A percentile compares a stretch with the other conserved stretches of the same genome.
Evolutionary conservation across 805 yeast genomes (phyloP).

Genomic region (Limtongia smithiae): DNA sequence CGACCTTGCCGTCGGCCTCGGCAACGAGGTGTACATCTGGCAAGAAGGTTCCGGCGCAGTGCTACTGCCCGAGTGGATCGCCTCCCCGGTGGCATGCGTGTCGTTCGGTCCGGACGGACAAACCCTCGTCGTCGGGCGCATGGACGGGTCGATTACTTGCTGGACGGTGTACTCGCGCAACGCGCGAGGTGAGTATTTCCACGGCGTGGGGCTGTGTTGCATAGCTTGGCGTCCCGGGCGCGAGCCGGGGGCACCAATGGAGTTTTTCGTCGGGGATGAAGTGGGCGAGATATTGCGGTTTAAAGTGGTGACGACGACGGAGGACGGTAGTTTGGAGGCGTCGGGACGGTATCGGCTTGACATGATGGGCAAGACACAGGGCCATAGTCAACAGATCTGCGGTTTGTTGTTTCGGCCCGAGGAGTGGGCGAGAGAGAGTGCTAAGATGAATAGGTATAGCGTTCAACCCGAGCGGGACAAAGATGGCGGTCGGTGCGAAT

Average conservation of each 20-base stretch:
- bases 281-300: constrained; percentile 28
- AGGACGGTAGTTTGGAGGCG: neutral
- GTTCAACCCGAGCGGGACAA: constrained; percentile 49
- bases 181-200: constrained; percentile 21
- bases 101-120: constrained; percentile 54
- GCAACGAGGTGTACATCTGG: constrained; percentile 60
- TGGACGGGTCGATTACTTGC: constrained; percentile 51
- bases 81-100: constrained; percentile 37
- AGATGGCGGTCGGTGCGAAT: constrained; percentile 78
- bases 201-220: constrained; percentile 29
- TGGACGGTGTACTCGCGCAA: constrained; percentile 36
- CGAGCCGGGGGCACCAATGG: neutral
- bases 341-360: constrained; percentile 1
- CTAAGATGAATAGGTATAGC: constrained; percentile 48
- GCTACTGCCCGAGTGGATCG: constrained; percentile 42
- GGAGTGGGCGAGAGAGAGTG: neutral
- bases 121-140: constrained; percentile 54
- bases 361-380: constrained; percentile 18
- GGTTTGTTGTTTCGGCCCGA: constrained; percentile 18
- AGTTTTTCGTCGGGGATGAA: constrained; percentile 32
- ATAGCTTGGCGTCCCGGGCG: constrained; percentile 28
- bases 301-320: neutral
- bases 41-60: constrained; percentile 48
- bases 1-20: constrained; percentile 64
- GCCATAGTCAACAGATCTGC: constrained; percentile 34